phyloP scores from a whole-genome alignment of 169 alveolate genomes.

The Plasmodium billcollinsi region DNA sequence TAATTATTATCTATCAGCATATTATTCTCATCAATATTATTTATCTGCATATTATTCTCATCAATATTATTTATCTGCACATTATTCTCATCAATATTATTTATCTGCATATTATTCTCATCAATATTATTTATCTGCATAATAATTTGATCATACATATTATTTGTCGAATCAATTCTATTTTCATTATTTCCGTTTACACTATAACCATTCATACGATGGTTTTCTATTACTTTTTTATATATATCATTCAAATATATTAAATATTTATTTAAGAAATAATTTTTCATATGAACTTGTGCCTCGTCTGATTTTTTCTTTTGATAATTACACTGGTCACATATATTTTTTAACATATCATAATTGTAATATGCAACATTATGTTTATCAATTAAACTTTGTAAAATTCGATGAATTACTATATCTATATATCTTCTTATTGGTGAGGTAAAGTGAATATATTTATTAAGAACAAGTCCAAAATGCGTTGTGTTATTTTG shows the following conservation, averaged over 20 bases:
- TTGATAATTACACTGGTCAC: constrained; percentile 87
- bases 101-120: background rate
- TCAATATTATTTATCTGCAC: background rate
- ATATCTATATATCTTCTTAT: constrained; percentile 99
- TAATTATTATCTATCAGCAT: too few species aligned
- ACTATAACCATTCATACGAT: background rate
- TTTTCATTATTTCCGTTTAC: background rate
- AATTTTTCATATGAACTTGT: constrained; percentile 84
- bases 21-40: background rate
- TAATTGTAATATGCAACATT: constrained; percentile 32
- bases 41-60: background rate
- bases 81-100: background rate
- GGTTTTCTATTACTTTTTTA: background rate
- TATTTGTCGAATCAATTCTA: background rate
- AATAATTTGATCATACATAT: background rate
- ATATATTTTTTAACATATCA: constrained; percentile 76
- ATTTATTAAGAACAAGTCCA: constrained; percentile 96
- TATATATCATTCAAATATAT: constrained; percentile 56
- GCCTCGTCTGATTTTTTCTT: constrained; percentile 87
- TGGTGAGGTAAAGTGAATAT: constrained; percentile 99
- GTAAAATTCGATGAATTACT: constrained; percentile 95
- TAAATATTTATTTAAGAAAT: constrained; percentile 84
- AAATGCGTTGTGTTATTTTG: constrained; percentile 90
- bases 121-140: background rate
- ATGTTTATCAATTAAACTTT: constrained; percentile 32